phyloP scores from a whole-genome alignment of 257 asterid species.

The Datura wrightii region DNA sequence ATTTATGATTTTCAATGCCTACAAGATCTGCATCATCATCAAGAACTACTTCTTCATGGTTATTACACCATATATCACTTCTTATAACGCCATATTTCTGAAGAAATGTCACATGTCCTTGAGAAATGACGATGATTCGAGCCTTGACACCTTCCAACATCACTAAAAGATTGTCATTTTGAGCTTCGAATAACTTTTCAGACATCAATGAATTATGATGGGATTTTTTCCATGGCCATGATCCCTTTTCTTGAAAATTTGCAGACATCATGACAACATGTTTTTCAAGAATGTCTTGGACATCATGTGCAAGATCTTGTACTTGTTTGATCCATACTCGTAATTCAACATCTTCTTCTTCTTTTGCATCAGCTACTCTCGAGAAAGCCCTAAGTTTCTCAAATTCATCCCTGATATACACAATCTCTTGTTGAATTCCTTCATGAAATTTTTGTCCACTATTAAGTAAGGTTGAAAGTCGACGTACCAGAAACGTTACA shows the following conservation, averaged over 20 bases:
- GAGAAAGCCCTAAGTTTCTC: slow-evolving; percentile 45
- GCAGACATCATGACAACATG: slow-evolving; percentile 22
- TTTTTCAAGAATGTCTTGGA: slow-evolving; percentile 47
- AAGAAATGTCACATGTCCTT: slow-evolving; percentile 29
- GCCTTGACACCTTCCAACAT: slow-evolving; percentile 22
- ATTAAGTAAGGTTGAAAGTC: slow-evolving; percentile 35
- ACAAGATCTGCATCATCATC: slow-evolving; percentile 39
- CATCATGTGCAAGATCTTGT: slow-evolving; percentile 47
- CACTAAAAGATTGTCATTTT: slow-evolving; percentile 26
- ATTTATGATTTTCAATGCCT: slow-evolving; percentile 34
- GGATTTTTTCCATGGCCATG: neutral
- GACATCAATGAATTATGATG: neutral
- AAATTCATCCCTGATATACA: slow-evolving; percentile 39
- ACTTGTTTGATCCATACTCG: slow-evolving; percentile 51
- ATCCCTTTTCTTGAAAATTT: slow-evolving; percentile 23
- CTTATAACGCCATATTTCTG: slow-evolving; percentile 21
- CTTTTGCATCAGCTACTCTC: slow-evolving; percentile 39
- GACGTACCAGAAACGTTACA: slow-evolving; percentile 30
- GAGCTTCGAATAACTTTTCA: slow-evolving; percentile 24
- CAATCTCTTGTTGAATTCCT: slow-evolving; percentile 33
- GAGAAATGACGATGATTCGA: slow-evolving; percentile 26
- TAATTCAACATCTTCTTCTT: slow-evolving; percentile 39
- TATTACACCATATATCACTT: neutral
- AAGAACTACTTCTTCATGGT: slow-evolving; percentile 28
- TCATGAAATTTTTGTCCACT: slow-evolving; percentile 30